Percentiles rank a stretch among this genome's conserved stretches.
Evolutionary conservation across 2,329 filamentous ascomycete genomes (phyloP).

Genomic region (Emmonsiellopsis sp.): DNA sequence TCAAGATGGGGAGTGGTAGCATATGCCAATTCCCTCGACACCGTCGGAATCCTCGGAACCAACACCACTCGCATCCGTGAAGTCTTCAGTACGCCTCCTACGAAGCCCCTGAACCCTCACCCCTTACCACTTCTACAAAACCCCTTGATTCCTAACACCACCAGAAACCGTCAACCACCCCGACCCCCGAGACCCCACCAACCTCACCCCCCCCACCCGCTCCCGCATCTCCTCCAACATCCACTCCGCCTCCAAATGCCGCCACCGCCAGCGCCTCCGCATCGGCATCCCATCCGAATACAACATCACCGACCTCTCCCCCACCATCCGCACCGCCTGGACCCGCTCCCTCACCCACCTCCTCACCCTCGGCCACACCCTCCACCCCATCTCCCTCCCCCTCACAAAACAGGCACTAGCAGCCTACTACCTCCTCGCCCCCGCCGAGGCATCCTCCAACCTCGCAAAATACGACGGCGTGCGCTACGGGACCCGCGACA

Average conservation of each 20-base stretch:
- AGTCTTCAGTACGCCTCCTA: slow-evolving; percentile 39
- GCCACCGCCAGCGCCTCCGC: slow-evolving; percentile 24
- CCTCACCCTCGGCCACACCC: slow-evolving; percentile 54
- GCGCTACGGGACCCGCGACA: slow-evolving; percentile 64
- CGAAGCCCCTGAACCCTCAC: too few relatives aligned
- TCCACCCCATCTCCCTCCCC: slow-evolving; percentile 72
- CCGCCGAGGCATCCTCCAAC: slow-evolving; percentile 91
- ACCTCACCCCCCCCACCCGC: slow-evolving; percentile 50
- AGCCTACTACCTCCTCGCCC: slow-evolving; percentile 91
- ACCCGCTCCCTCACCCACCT: slow-evolving; percentile 50
- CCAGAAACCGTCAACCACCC: slow-evolving; percentile 46
- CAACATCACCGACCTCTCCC: slow-evolving; percentile 72
- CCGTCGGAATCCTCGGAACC: slow-evolving; percentile 65
- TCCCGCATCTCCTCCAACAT: slow-evolving; percentile 28
- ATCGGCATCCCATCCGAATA: slow-evolving; percentile 66
- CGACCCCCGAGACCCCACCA: slow-evolving; percentile 69
- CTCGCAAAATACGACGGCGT: slow-evolving; percentile 94
- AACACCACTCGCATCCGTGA: slow-evolving; percentile 44
- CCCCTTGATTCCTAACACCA: slow-evolving; percentile 2
- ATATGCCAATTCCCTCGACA: slow-evolving; percentile 89
- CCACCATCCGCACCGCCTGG: slow-evolving; percentile 64
- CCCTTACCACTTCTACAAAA: background rate
- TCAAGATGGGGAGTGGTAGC: slow-evolving; percentile 80
- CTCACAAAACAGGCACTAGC: slow-evolving; percentile 77
- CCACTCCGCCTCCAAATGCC: slow-evolving; percentile 11